These are phyloP conservation scores for Boletus sp. DNA, from an alignment of 768 basidiomycete species.

Conservation along the genomic window DNA sequence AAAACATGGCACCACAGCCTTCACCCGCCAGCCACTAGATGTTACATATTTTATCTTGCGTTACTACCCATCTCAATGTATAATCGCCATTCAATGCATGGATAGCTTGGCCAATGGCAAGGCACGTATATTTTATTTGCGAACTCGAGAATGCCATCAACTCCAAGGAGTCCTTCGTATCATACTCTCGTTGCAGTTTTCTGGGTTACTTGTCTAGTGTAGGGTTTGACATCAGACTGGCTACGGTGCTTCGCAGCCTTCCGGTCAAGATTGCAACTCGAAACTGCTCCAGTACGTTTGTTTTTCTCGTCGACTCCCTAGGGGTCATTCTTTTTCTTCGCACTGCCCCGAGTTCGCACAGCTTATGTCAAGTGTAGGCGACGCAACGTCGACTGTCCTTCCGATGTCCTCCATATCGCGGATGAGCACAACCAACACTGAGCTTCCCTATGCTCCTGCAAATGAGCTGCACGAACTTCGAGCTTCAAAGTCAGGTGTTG, in stretches of 20 bases:
- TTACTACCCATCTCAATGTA: conserved; percentile 36
- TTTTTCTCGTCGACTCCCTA: not conserved
- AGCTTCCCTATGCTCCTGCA: not conserved
- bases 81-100: conserved; percentile 36
- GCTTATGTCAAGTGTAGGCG: conserved; percentile 17
- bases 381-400: conserved; percentile 12
- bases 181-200: not conserved
- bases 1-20: conserved; percentile 50
- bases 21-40: conserved; percentile 51
- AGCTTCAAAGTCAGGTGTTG: conserved; percentile 11
- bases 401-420: conserved; percentile 14
- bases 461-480: conserved; percentile 1
- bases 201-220: not conserved
- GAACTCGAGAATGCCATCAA: not conserved
- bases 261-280: conserved; percentile 11
- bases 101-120: conserved; percentile 27
- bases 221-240: conserved; percentile 13
- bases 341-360: not conserved
- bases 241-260: not conserved
- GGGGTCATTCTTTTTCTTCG: too few species aligned
- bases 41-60: conserved; percentile 30
- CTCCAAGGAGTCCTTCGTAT: not conserved
- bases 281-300: not conserved
- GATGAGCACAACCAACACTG: conserved; percentile 4
- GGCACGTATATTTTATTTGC: conserved; percentile 13